Evolutionary conservation across 257 asterid species (phyloP).

Genomic region (Hygrophila difformis): DNA sequence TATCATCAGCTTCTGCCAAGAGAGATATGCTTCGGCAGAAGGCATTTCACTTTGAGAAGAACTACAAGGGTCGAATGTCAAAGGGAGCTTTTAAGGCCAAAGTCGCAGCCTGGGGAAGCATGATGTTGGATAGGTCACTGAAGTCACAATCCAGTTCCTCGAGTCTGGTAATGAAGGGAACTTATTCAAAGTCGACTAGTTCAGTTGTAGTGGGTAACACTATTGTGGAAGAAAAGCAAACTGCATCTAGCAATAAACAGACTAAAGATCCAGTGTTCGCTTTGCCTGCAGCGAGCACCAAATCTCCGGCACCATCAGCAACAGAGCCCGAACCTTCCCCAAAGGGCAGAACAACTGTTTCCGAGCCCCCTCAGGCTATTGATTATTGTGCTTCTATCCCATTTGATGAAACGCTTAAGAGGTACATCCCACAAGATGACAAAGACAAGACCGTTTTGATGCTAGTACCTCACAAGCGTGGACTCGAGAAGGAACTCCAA

Average conservation of each 20-base stretch:
- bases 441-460: conserved; percentile 40
- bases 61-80: conserved; percentile 41
- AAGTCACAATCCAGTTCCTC: conserved; percentile 39
- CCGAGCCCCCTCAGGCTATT: conserved; percentile 21
- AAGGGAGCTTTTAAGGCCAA: conserved; percentile 69
- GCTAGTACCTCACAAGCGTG: conserved; percentile 32
- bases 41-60: conserved; percentile 53
- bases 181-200: conserved; percentile 23
- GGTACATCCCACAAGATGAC: conserved; percentile 39
- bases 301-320: conserved; percentile 17
- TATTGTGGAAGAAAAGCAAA: conserved; percentile 19
- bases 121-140: conserved; percentile 49
- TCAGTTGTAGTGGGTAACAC: conserved; percentile 17
- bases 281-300: conserved; percentile 28
- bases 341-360: conserved; percentile 12
- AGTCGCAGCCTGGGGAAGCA: conserved; percentile 57
- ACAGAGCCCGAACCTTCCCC: conserved; percentile 17
- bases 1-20: conserved; percentile 33
- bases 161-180: conserved; percentile 25
- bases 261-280: conserved; percentile 29
- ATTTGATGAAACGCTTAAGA: conserved; percentile 41
- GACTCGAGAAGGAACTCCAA: conserved; percentile 38
- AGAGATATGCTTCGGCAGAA: conserved; percentile 61
- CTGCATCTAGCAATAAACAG: conserved; percentile 11
- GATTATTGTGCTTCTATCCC: conserved; percentile 42